A percentile compares a stretch with the other conserved stretches of the same genome.
Evolutionary conservation across 2,329 filamentous ascomycete genomes (phyloP).

Genomic region (Fusarium multiceps): DNA sequence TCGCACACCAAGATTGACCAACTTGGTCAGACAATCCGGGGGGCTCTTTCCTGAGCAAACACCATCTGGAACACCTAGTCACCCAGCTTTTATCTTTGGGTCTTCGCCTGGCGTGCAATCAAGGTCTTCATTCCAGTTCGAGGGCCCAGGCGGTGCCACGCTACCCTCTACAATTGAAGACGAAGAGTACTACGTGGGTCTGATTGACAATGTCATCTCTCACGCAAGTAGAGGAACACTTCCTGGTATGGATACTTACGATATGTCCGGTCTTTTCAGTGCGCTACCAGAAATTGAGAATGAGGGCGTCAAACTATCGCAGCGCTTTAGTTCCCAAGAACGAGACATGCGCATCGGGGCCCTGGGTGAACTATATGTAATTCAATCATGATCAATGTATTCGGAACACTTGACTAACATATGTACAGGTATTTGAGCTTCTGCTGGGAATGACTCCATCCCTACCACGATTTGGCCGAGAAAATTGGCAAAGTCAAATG

Average conservation of each 20-base stretch:
- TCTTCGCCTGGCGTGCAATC: conserved; percentile 17
- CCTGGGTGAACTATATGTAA: conserved; percentile 38
- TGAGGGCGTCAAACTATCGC: conserved; percentile 7
- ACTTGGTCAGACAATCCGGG: background rate
- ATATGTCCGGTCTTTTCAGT: conserved; percentile 23
- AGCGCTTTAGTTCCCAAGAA: conserved; percentile 20
- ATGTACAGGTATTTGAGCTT: conserved; percentile 55
- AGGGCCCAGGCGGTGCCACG: background rate
- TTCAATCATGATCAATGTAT: background rate
- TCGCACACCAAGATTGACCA: background rate
- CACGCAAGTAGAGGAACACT: background rate
- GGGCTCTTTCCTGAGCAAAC: background rate
- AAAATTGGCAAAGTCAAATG: conserved; percentile 63
- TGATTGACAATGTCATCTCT: conserved; percentile 23
- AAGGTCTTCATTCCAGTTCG: conserved; percentile 22
- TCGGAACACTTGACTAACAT: background rate
- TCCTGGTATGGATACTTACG: background rate
- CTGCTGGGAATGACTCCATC: conserved; percentile 46
- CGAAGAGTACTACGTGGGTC: conserved; percentile 19
- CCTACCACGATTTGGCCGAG: conserved; percentile 50
- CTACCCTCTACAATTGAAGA: conserved; percentile 11
- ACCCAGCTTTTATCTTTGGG: conserved; percentile 35
- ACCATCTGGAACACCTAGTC: background rate
- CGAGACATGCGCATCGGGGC: conserved; percentile 35
- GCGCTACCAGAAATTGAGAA: conserved; percentile 24